Percentiles rank a stretch among this genome's conserved stretches.
Conservation (phyloP, 2,329 filamentous ascomycete species). For the Cladobotryum protrusum region DNA sequence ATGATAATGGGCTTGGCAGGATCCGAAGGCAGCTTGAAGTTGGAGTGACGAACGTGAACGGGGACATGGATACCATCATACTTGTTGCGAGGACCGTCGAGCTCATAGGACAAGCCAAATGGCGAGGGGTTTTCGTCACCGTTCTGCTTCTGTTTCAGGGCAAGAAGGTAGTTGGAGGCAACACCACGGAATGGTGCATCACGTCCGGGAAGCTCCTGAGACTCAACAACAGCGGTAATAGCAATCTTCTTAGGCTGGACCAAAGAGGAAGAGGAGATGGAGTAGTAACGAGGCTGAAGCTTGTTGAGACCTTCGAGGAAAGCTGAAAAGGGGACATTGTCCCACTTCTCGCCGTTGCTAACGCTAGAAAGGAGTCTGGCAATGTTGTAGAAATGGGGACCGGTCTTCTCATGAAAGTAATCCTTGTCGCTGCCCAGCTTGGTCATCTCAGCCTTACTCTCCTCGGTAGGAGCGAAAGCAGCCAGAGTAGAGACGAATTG, state of each 20-base stretch:
- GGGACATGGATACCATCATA: constrained; percentile 94
- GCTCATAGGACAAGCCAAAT: constrained; percentile 78
- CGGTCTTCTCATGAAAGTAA: constrained; percentile 84
- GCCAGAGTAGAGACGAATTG: constrained; percentile 86
- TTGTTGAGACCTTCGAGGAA: constrained; percentile 92
- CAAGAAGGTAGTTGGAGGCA: constrained; percentile 91
- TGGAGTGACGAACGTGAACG: constrained; percentile 93
- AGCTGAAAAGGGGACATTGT: constrained; percentile 83
- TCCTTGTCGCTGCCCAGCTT: constrained; percentile 90
- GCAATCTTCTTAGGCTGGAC: constrained; percentile 94
- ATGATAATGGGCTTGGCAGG: constrained; percentile 91
- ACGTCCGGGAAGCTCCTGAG: constrained; percentile 68
- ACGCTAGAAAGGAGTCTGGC: constrained; percentile 73
- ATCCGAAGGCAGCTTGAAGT: constrained; percentile 97
- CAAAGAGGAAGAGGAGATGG: constrained; percentile 92
- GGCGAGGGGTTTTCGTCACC: constrained; percentile 75
- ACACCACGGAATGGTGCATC: constrained; percentile 84
- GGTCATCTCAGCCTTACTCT: constrained; percentile 78
- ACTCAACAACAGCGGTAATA: constrained; percentile 91
- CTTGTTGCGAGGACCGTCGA: constrained; percentile 88
- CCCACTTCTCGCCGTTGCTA: constrained; percentile 69
- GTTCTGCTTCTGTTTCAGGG: constrained; percentile 94
- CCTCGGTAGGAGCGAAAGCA: constrained; percentile 81
- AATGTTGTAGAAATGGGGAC: constrained; percentile 79
- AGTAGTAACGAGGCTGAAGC: constrained; percentile 97